Base-by-base conservation (phyloP, 1,139 yeast species). In the Williopsis jadinii region DNA sequence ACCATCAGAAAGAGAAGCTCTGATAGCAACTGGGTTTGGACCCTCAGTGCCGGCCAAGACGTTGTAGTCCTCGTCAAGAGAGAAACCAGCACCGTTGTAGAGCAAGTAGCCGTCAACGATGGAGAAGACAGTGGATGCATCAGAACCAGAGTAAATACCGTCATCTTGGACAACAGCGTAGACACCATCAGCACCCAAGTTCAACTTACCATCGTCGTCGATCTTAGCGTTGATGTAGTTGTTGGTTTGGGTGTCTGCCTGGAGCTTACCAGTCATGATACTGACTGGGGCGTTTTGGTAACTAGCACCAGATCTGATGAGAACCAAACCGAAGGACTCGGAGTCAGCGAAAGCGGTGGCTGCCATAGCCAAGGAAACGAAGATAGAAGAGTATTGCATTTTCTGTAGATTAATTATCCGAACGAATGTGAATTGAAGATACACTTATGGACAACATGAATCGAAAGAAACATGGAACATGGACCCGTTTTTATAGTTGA, bases 281-380 rank as follows among this genome's bases (percentile, higher is more conserved):
- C 41, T 36, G 32, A 58, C 43, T 27, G 53, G 41, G 34, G 55
- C 39, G 49, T 54, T 55, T 46, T 63, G 67, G 45, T 58, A 50
- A 19, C 43, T 46, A 30, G 65, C 51, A 34, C 63, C 65, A 35
- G 67, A 61, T 43, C 57, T 54, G 46, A 63, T 55, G 33, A 54
- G 44, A n/a, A 62, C 30, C 39, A 60, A 41, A 39, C 59, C 58
- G 44, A 64, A 63, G 11, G 50, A 38, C 35, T 56, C 58, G 19
- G 67, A 60, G 50, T 61, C 66, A 31, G 66, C 65, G 14, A 50
- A 32, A 28, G 47, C 59, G 24, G 51, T 27, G 28, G 53, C 42
- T 39, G 58, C 58, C 32, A 44, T 31, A 35, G 44, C 36, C 13
- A 42, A 35, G 27, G 48, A 39, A 26, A 42, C 42, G 30, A 40